Conservation (phyloP, 176 grass and related monocot species). For the Thalia dealbata region DNA sequence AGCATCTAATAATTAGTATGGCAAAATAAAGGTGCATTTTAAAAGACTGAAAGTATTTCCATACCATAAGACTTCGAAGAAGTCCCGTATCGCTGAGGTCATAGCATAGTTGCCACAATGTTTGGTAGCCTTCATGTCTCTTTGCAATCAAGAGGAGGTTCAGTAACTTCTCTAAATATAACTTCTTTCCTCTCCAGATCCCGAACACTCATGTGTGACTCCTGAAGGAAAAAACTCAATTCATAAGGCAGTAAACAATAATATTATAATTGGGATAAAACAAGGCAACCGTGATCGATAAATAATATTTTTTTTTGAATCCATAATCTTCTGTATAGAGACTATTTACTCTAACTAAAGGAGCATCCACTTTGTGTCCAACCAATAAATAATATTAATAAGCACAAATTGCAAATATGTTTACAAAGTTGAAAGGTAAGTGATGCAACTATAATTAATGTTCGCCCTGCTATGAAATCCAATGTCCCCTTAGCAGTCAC, state of each 20-base stretch:
- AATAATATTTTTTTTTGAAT: too few relatives aligned
- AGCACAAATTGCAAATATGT: too few relatives aligned
- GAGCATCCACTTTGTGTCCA: too few relatives aligned
- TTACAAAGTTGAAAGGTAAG: too few relatives aligned
- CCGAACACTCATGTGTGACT: conserved; percentile 40
- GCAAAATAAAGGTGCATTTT: conserved; percentile 18
- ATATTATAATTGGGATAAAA: background rate
- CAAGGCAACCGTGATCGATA: conserved; percentile 2
- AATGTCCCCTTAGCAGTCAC: too few relatives aligned
- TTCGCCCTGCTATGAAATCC: too few relatives aligned
- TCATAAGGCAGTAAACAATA: background rate
- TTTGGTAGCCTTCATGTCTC: conserved; percentile 83
- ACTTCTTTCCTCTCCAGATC: conserved; percentile 64
- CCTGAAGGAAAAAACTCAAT: conserved; percentile 29
- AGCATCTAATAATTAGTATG: background rate
- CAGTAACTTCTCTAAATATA: conserved; percentile 78
- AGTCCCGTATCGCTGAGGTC: conserved; percentile 85
- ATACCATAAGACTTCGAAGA: conserved; percentile 88
- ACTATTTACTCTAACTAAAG: too few relatives aligned
- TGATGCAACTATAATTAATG: too few relatives aligned
- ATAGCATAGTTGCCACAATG: conserved; percentile 94
- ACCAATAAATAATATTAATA: too few relatives aligned
- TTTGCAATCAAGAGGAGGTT: conserved; percentile 73
- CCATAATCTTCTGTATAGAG: too few relatives aligned
- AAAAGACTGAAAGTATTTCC: conserved; percentile 13